Conservation (phyloP, 306 rosid species). For the Chamaecrista fasciculata region DNA sequence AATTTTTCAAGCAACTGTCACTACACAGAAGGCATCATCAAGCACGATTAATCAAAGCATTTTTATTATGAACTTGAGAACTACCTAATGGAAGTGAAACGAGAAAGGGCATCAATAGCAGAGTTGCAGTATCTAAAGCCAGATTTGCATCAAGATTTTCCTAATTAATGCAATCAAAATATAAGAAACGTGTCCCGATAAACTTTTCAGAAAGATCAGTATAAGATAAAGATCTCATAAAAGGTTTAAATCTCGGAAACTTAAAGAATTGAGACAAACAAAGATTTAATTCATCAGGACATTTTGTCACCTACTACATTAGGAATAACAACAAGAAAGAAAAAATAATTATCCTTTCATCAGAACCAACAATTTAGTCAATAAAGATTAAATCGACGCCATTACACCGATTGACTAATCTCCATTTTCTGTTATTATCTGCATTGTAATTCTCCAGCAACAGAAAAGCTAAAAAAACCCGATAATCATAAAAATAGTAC, state of each 20-base stretch:
- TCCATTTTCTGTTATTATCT: slow-evolving; percentile 11
- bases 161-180: not conserved
- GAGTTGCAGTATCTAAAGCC: not conserved
- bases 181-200: slow-evolving; percentile 4
- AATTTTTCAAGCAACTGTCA: not conserved
- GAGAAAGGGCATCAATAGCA: not conserved
- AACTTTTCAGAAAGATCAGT: slow-evolving; percentile 2
- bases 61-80: slow-evolving; percentile 19
- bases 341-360: slow-evolving; percentile 16
- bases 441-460: not conserved
- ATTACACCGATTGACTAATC: not conserved
- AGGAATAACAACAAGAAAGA: not conserved
- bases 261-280: slow-evolving; percentile 12
- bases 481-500: no score
- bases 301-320: not conserved
- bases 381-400: slow-evolving; percentile 7
- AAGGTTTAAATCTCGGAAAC: slow-evolving; percentile 17
- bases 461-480: no score
- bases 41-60: slow-evolving; percentile 6
- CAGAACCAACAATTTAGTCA: slow-evolving; percentile 6
- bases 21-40: not conserved
- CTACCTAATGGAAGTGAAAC: not conserved
- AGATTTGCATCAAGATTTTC: not conserved
- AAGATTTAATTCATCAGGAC: slow-evolving; percentile 10
- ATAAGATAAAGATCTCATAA: not conserved